Conservation (phyloP, 768 basidiomycete genomes). For the Mycena haematopus region DNA sequence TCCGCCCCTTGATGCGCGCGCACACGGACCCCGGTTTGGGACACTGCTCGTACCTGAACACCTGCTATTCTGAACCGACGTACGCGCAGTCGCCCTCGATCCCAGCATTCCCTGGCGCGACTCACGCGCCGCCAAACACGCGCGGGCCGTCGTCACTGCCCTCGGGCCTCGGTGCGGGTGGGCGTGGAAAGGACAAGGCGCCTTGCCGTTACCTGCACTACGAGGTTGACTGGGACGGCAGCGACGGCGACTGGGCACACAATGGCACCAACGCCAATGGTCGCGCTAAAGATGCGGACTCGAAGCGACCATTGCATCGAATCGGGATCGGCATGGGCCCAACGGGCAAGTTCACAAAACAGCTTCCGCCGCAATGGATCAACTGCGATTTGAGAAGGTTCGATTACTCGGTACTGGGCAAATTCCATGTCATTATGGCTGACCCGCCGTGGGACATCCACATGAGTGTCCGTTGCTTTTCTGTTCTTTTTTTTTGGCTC, state of each 20-base stretch:
- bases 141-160: conserved; percentile 75
- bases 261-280: conserved; percentile 26
- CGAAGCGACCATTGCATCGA: conserved; percentile 56
- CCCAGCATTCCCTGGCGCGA: conserved; percentile 66
- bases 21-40: conserved; percentile 91
- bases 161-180: conserved; percentile 87
- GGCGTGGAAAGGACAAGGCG: conserved; percentile 90
- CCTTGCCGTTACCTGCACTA: conserved; percentile 91
- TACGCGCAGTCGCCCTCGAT: conserved; percentile 89
- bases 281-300: conserved; percentile 40
- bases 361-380: conserved; percentile 95
- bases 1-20: conserved; percentile 86
- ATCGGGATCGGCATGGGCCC: conserved; percentile 76
- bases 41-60: conserved; percentile 97
- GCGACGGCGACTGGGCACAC: conserved; percentile 49
- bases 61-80: conserved; percentile 94
- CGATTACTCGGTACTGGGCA: conserved; percentile 93
- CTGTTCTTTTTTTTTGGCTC: conserved; percentile 1
- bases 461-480: conserved; percentile 79
- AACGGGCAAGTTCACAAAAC: conserved; percentile 50
- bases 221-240: conserved; percentile 85
- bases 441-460: conserved; percentile 99
- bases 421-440: conserved; percentile 98
- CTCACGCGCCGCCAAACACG: conserved; percentile 47
- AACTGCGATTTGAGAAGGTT: conserved; percentile 94